Conservation (phyloP, 257 asterid species). For the Plantago elongata region DNA sequence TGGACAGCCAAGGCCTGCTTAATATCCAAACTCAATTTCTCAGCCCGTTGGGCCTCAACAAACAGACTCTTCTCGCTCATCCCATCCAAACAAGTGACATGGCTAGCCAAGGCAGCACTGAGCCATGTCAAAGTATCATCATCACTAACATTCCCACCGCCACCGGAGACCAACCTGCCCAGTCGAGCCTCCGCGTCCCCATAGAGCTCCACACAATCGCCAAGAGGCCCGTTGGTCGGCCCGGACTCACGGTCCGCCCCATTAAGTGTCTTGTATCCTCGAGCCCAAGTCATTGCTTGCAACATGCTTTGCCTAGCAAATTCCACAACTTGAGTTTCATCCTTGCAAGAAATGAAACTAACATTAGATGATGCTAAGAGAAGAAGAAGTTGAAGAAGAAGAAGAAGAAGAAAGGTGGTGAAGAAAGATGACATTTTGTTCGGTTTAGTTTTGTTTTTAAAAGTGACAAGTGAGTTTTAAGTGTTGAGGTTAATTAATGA, state of each 20-base stretch:
- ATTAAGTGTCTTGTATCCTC: slow-evolving; percentile 8
- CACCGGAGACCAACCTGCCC: slow-evolving; percentile 28
- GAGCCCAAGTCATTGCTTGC: slow-evolving; percentile 37
- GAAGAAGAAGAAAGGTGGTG: slow-evolving; percentile 24
- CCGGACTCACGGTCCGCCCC: slow-evolving; percentile 24
- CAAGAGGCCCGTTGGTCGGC: slow-evolving; percentile 4
- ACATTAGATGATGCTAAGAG: slow-evolving; percentile 11
- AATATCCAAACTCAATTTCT: slow-evolving; percentile 33
- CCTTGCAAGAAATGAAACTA: slow-evolving; percentile 13
- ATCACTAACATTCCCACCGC: slow-evolving; percentile 18
- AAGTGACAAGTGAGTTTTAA: slow-evolving; percentile 1
- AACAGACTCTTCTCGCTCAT: slow-evolving; percentile 28
- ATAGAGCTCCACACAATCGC: slow-evolving; percentile 47
- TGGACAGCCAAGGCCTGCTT: slow-evolving; percentile 42
- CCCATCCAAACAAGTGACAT: slow-evolving; percentile 60
- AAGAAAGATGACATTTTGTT: slow-evolving; percentile 20
- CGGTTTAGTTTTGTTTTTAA: not conserved
- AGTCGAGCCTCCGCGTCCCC: slow-evolving; percentile 40
- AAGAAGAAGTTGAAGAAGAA: slow-evolving; percentile 17
- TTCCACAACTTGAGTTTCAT: slow-evolving; percentile 30
- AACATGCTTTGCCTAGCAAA: slow-evolving; percentile 32
- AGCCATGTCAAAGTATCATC: slow-evolving; percentile 63
- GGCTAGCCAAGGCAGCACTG: slow-evolving; percentile 64
- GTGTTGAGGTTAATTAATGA: too few relatives aligned
- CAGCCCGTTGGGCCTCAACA: slow-evolving; percentile 24